Conservation (phyloP, 805 yeast species). For the Monosporozyma yasuniensis region DNA sequence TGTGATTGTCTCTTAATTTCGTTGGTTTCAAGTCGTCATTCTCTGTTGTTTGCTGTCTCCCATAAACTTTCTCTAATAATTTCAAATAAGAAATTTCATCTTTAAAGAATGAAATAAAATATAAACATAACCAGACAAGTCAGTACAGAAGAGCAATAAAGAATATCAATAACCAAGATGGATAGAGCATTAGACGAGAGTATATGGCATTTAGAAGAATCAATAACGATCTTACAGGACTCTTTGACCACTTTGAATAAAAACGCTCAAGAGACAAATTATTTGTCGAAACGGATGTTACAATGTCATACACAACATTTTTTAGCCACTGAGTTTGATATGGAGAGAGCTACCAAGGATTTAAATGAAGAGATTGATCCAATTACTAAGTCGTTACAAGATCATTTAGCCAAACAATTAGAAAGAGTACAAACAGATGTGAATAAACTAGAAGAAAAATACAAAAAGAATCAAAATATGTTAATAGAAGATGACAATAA, state of each 20-base stretch:
- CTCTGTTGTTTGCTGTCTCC: not conserved
- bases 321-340: slow-evolving; percentile 28
- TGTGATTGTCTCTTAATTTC: not conserved
- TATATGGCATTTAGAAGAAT: slow-evolving; percentile 16
- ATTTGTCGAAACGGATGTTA: slow-evolving; percentile 18
- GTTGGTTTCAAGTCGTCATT: not conserved
- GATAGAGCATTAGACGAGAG: slow-evolving; percentile 18
- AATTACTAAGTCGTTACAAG: slow-evolving; percentile 19
- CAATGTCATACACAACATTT: slow-evolving; percentile 23
- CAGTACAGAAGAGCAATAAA: not conserved
- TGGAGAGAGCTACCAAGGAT: slow-evolving; percentile 27
- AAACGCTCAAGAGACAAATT: slow-evolving; percentile 15
- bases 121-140: not conserved
- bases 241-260: slow-evolving; percentile 15
- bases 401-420: slow-evolving; percentile 21
- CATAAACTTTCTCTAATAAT: not conserved
- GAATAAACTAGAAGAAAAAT: slow-evolving; percentile 12
- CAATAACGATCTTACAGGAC: slow-evolving; percentile 14
- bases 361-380: slow-evolving; percentile 28
- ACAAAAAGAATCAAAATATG: not conserved
- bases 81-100: not conserved
- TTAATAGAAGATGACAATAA: not conserved
- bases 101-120: not conserved
- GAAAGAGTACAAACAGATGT: slow-evolving; percentile 22
- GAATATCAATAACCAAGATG: slow-evolving; percentile 9